phyloP scores from a whole-genome alignment of 2,329 filamentous ascomycete species.

The Biscogniauxia marginata region DNA sequence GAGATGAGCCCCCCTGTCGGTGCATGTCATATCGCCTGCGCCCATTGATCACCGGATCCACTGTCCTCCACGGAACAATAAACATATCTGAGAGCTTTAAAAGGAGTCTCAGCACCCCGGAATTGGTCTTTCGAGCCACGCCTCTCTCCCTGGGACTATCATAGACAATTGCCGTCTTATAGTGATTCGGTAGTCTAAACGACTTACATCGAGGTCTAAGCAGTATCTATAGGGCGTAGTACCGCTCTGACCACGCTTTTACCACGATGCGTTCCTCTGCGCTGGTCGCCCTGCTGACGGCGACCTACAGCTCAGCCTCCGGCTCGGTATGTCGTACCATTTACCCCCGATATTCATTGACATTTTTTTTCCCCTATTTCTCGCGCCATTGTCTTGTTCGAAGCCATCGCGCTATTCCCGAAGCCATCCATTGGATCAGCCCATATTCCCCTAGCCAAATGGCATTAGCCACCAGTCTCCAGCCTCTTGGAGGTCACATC shows the following conservation, averaged over 20 bases:
- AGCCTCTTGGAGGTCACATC: neutral
- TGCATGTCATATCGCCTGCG: conserved; percentile 5
- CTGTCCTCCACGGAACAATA: conserved; percentile 1
- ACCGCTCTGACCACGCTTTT: neutral
- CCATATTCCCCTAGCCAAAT: neutral
- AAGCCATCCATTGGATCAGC: neutral
- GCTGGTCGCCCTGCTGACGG: conserved; percentile 17
- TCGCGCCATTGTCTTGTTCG: neutral
- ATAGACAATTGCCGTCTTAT: neutral
- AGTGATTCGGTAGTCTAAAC: neutral
- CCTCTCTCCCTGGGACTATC: neutral
- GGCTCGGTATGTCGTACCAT: neutral
- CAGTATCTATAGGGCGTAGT: neutral
- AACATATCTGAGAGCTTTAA: conserved; percentile 8
- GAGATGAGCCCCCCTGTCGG: conserved; percentile 1
- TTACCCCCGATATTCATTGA: neutral
- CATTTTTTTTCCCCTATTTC: neutral
- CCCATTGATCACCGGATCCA: conserved; percentile 19
- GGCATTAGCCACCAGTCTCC: neutral
- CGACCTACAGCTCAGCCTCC: conserved; percentile 5
- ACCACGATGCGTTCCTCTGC: conserved; percentile 15
- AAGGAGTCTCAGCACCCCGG: conserved; percentile 4
- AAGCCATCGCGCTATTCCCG: neutral
- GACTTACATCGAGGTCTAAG: neutral
- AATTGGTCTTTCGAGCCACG: neutral